Base-by-base conservation (phyloP, 2,329 filamentous ascomycete species). In the Xylaria sp. region DNA sequence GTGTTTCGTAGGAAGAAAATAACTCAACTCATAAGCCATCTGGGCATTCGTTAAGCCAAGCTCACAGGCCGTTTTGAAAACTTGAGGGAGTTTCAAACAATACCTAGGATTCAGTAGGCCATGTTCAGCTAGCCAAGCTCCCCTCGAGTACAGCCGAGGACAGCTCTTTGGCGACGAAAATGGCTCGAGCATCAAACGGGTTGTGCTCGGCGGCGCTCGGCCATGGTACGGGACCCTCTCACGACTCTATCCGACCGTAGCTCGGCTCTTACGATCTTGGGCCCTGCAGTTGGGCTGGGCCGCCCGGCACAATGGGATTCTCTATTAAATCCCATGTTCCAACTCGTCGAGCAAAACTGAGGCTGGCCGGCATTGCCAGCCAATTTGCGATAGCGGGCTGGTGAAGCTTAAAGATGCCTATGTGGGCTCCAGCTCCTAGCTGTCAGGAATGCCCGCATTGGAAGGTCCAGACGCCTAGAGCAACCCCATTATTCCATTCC, bases 161-260 rank as follows among this genome's bases (percentile, higher is more conserved):
- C 56, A 60, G 57, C 58, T 60, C 58, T 55, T 50, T 56, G 60
- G 64, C 63, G 57, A 66, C 64, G 64, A 67, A 63, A 67, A 66
- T 48, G 50, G 56, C 56, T 64, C 63, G 65, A 64, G 66, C 53
- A 60, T 62, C 59, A 40, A 62, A 65, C 64, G 60, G 65, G 65
- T 59, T n/a, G n/a, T n/a, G n/a, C n/a, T n/a, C n/a, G n/a, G n/a
- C n/a, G n/a, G n/a, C n/a, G 63, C 50, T 66, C 64, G 64, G 64
- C 51, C 61, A 48, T 48, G 48, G 50, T 54, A 63, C 62, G 65
- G 60, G 45, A 60, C 53, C 48, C 29, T 53, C 44, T 60, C 43
- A 66, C 65, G 65, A 66, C 62, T 67, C 61, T 61, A 56, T 63
- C 65, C 65, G 65, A 67, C 29, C n/a, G 34, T 54, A 64, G 64